Percentiles rank a stretch among this genome's conserved stretches.
Conservation (phyloP, 441 rosid genomes). For the Jatropha multifida region DNA sequence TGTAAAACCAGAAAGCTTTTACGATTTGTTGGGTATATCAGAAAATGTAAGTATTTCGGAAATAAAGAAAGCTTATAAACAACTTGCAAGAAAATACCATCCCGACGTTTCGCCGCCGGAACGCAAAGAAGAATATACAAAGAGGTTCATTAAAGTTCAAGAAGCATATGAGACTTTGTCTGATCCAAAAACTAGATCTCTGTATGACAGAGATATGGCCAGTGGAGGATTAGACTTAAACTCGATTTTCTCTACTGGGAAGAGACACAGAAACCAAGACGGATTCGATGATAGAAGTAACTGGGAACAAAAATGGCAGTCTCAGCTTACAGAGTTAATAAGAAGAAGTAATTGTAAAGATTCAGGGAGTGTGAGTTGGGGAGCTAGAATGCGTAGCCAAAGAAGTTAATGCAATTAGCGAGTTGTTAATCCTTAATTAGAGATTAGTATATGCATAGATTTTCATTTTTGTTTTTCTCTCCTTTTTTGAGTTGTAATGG, state of each 20-base stretch:
- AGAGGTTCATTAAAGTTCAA: slow-evolving; percentile 68
- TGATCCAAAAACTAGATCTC: slow-evolving; percentile 60
- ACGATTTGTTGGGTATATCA: slow-evolving; percentile 69
- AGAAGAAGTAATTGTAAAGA: slow-evolving; percentile 57
- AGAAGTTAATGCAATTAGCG: neutral
- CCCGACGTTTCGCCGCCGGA: slow-evolving; percentile 87
- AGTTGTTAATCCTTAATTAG: neutral
- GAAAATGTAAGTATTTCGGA: slow-evolving; percentile 53
- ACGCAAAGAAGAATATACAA: slow-evolving; percentile 63
- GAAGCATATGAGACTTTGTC: slow-evolving; percentile 89
- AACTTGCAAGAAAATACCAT: slow-evolving; percentile 73
- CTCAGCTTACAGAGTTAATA: slow-evolving; percentile 64
- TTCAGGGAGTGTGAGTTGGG: slow-evolving; percentile 69
- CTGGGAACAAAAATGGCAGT: slow-evolving; percentile 70
- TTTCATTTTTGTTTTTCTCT: no score
- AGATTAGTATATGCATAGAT: no score
- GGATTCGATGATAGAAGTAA: slow-evolving; percentile 55
- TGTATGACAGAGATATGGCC: slow-evolving; percentile 68
- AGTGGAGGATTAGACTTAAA: slow-evolving; percentile 39
- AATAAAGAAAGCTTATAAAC: slow-evolving; percentile 87
- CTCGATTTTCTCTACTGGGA: slow-evolving; percentile 58
- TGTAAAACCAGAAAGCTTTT: slow-evolving; percentile 39
- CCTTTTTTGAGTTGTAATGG: no score
- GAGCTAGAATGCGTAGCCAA: slow-evolving; percentile 69
- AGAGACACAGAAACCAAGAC: slow-evolving; percentile 40